phyloP scores from a whole-genome alignment of 2,329 filamentous ascomycete genomes.

The Pseudopyrenochaeta lycopersici region DNA sequence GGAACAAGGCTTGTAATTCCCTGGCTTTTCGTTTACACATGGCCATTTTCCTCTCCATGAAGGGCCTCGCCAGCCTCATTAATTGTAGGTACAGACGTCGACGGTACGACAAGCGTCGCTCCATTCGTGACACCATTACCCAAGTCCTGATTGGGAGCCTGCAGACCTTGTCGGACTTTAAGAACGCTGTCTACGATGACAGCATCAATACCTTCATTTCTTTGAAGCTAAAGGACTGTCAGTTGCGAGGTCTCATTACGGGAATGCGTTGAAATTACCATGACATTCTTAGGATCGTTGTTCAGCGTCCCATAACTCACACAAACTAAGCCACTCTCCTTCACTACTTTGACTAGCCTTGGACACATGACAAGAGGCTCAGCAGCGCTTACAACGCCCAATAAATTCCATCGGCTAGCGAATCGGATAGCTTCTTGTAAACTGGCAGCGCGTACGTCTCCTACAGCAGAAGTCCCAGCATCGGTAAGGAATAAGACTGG shows the following conservation, averaged over 20 bases:
- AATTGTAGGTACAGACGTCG: constrained; percentile 8
- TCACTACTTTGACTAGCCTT: constrained; percentile 87
- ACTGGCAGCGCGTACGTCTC: constrained; percentile 88
- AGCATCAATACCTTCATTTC: constrained; percentile 94
- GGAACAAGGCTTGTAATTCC: too few relatives aligned
- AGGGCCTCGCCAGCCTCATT: constrained; percentile 6
- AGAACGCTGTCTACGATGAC: constrained; percentile 97
- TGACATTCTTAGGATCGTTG: constrained; percentile 85
- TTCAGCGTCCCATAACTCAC: constrained; percentile 93
- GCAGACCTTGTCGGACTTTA: constrained; percentile 89
- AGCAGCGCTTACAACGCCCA: constrained; percentile 89
- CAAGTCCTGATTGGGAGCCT: constrained; percentile 47
- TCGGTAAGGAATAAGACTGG: constrained; percentile 95
- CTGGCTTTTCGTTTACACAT: background rate
- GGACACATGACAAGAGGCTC: constrained; percentile 90
- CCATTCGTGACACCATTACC: constrained; percentile 3
- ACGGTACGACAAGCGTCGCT: constrained; percentile 11
- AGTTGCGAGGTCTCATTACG: background rate
- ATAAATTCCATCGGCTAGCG: constrained; percentile 90
- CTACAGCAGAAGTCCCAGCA: constrained; percentile 80
- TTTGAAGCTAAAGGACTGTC: constrained; percentile 72
- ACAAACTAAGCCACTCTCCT: constrained; percentile 92
- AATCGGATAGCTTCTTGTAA: constrained; percentile 96
- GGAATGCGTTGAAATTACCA: constrained; percentile 64
- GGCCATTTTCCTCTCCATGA: background rate